phyloP scores from a whole-genome alignment of 306 rosid species.

The Pyrus communis region DNA sequence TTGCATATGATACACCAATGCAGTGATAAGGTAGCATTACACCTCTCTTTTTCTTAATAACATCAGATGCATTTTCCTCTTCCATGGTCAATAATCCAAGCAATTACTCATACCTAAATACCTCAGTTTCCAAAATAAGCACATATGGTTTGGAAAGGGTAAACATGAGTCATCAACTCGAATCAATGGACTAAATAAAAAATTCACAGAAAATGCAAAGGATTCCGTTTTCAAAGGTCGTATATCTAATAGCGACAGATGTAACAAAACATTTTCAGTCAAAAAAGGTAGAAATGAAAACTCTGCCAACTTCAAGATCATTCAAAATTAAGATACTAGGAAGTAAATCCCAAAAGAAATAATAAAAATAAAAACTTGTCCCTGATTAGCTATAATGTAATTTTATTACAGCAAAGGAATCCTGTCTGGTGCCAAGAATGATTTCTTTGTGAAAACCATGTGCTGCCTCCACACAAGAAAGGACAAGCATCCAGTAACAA shows the following conservation, averaged over 20 bases:
- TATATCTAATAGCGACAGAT: background rate
- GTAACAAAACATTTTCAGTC: background rate
- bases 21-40: background rate
- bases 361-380: background rate
- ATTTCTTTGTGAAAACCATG: background rate
- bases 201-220: background rate
- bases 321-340: background rate
- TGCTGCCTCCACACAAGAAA: background rate
- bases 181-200: background rate
- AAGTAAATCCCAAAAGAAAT: background rate
- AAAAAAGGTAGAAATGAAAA: background rate
- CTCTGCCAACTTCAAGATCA: background rate
- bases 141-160: too few species aligned
- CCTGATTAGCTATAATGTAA: background rate
- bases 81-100: background rate
- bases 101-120: background rate
- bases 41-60: background rate
- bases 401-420: background rate
- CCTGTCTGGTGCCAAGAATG: background rate
- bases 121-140: background rate
- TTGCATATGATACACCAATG: too few species aligned
- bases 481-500: background rate
- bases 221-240: background rate
- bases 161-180: too few species aligned
- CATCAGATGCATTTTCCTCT: background rate